These are phyloP conservation scores for Schwanniomyces vanrijiae DNA, from an alignment of 805 yeast genomes.

Conservation along the genomic window DNA sequence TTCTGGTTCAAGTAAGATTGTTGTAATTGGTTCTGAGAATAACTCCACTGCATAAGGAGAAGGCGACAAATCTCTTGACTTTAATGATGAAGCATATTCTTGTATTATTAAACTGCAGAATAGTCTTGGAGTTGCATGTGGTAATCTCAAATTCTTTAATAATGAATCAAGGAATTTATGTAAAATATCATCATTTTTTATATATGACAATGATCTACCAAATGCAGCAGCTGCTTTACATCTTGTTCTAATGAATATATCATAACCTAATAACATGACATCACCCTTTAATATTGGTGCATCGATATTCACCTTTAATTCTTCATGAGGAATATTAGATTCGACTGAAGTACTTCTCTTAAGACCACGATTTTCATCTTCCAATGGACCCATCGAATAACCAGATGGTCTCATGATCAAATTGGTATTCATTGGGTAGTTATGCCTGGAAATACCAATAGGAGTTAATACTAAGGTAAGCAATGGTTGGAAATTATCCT, in stretches of 20 bases:
- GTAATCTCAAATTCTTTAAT: constrained; percentile 48
- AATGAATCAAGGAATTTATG: constrained; percentile 37
- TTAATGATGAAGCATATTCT: constrained; percentile 53
- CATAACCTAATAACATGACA: constrained; percentile 77
- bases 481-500: constrained; percentile 58
- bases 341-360: constrained; percentile 42
- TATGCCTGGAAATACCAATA: constrained; percentile 87
- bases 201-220: constrained; percentile 62
- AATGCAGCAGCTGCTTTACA: constrained; percentile 72
- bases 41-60: constrained; percentile 16
- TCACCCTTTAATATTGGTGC: constrained; percentile 92
- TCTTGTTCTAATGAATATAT: constrained; percentile 72
- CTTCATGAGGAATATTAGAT: constrained; percentile 50
- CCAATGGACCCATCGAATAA: constrained; percentile 26
- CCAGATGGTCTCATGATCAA: constrained; percentile 82
- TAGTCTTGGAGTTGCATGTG: constrained; percentile 80
- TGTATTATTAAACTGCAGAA: constrained; percentile 67
- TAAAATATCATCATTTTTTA: constrained; percentile 40
- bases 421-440: constrained; percentile 78
- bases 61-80: constrained; percentile 11
- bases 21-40: constrained; percentile 28
- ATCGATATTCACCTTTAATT: constrained; percentile 79
- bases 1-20: constrained; percentile 42
- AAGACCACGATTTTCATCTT: constrained; percentile 39
- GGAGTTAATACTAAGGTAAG: constrained; percentile 83